Percentiles rank a stretch among this genome's conserved stretches.
phyloP scores from a whole-genome alignment of 805 yeast species.

The Metschnikowia noctiluminum region DNA sequence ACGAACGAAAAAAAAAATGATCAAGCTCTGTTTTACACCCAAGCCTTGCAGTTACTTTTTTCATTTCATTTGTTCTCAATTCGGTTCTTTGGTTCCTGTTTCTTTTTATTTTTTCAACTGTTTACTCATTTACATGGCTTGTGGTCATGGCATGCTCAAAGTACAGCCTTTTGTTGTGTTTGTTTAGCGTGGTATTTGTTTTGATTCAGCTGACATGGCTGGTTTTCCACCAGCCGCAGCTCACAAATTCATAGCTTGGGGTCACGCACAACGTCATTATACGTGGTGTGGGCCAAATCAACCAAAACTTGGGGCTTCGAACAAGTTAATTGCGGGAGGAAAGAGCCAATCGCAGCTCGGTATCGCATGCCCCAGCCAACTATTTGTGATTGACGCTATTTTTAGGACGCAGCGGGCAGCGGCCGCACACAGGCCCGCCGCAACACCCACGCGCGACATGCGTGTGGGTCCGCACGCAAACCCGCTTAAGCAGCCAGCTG shows the following conservation, averaged over 20 bases:
- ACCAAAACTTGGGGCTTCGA: too few relatives aligned
- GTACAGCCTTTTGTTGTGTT: not conserved
- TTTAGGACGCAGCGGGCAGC: not conserved
- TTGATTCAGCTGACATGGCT: not conserved
- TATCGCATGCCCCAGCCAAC: constrained; percentile 1
- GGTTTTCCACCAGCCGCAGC: not conserved
- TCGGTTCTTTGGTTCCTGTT: too few relatives aligned
- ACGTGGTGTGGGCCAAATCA: too few relatives aligned
- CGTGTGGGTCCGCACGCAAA: not conserved
- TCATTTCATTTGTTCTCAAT: too few relatives aligned
- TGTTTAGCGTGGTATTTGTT: not conserved
- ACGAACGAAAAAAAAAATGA: too few relatives aligned
- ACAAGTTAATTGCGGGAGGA: too few relatives aligned
- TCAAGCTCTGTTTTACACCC: too few relatives aligned
- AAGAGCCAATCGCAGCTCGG: not conserved
- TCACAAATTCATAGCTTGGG: too few relatives aligned
- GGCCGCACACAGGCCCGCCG: not conserved
- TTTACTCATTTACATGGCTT: too few relatives aligned
- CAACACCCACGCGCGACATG: constrained; percentile 4
- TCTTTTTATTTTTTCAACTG: too few relatives aligned
- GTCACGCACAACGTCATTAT: not conserved
- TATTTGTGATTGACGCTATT: constrained; percentile 1
- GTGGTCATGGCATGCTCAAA: not conserved
- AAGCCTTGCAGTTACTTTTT: too few relatives aligned
- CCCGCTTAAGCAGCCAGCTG: constrained; percentile 2